Percentiles rank a stretch among this genome's conserved stretches.
These are phyloP conservation scores for Capniomyces stellatus DNA, from an alignment of 371 early-diverging fungal species.

Conservation along the genomic window DNA sequence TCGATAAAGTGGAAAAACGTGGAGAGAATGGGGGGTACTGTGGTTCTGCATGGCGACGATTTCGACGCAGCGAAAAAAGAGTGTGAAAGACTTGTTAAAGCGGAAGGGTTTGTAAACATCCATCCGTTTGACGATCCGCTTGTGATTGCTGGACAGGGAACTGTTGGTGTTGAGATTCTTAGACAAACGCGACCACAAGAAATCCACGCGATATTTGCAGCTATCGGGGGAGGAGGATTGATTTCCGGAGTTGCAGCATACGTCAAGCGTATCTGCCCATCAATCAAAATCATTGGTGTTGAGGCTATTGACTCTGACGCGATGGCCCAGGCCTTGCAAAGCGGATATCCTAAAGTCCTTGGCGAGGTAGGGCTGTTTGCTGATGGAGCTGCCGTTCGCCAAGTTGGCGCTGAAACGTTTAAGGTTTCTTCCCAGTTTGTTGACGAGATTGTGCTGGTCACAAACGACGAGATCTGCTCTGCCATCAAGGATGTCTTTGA, in stretches of 20 bases:
- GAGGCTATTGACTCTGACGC: constrained; percentile 82
- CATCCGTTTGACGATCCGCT: constrained; percentile 94
- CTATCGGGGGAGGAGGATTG: constrained; percentile 92
- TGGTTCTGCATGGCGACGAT: constrained; percentile 71
- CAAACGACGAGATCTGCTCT: constrained; percentile 92
- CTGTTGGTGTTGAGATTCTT: constrained; percentile 82
- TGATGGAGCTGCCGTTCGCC: constrained; percentile 87
- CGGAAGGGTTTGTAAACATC: constrained; percentile 67
- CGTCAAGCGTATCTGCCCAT: constrained; percentile 71
- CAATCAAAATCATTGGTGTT: constrained; percentile 73
- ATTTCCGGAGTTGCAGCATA: constrained; percentile 78
- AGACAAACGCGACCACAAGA: constrained; percentile 45
- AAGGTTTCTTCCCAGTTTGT: constrained; percentile 42
- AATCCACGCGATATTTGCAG: constrained; percentile 71
- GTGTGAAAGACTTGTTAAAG: constrained; percentile 43
- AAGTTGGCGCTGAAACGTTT: constrained; percentile 78
- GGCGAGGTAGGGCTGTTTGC: constrained; percentile 86
- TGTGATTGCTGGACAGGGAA: constrained; percentile 97
- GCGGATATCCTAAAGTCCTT: constrained; percentile 39
- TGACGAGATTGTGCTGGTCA: constrained; percentile 74
- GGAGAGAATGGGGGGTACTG: constrained; percentile 72
- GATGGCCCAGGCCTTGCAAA: constrained; percentile 58
- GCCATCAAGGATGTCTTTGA: constrained; percentile 96
- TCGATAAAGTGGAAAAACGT: constrained; percentile 78
- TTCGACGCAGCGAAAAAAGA: constrained; percentile 87